Base-by-base conservation (phyloP, 768 basidiomycete species). In the Hygrophorus pudorinus region DNA sequence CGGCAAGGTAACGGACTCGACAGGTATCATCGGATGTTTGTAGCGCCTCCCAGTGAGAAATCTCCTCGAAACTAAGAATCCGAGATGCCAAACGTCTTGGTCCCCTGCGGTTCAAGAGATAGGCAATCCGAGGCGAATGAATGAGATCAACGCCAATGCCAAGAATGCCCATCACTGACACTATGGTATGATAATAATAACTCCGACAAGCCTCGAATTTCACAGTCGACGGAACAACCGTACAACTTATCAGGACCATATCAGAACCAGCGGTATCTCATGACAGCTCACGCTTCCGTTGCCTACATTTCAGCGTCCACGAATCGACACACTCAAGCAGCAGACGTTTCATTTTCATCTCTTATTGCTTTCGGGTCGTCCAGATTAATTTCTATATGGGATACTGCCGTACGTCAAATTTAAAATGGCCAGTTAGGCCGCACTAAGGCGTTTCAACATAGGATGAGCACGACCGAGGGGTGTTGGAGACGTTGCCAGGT, bases 131-230 rank as follows among this genome's bases (percentile, higher is more conserved):
- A 24, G 83, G 75, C 7, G 85, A 46, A 54, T 80, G 73, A 21
- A 87, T 68, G 38, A 91, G 59, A 57, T 91, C 88, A 50, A 81
- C 76, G 13, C 87, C 87, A 45, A 87, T 68, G 24, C 87, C 87
- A 45, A 85, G 62, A 51, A 89, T 72, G 51, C 67, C 54, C 82
- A 81, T 81, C 18, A 5, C 21, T 17, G 17, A 10, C 3, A 16
- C 14, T 20, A 16, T 12, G 16, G 14, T n/a, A n/a, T n/a, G n/a
- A n/a, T n/a, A n/a, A n/a, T n/a, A n/a, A n/a, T n/a, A n/a, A 24
- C 24, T 24, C 24, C 24, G 24, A 3, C 24, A 24, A n/a, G n/a
- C n/a, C 7, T 24, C 24, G 24, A 24, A 24, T 24, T 24, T 24
- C 24, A 24, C 4, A 24, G 4, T 24, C 7, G 24, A 24, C 24